Base-by-base conservation (phyloP, 2,329 filamentous ascomycete species). In the Colletotrichum spinosum region DNA sequence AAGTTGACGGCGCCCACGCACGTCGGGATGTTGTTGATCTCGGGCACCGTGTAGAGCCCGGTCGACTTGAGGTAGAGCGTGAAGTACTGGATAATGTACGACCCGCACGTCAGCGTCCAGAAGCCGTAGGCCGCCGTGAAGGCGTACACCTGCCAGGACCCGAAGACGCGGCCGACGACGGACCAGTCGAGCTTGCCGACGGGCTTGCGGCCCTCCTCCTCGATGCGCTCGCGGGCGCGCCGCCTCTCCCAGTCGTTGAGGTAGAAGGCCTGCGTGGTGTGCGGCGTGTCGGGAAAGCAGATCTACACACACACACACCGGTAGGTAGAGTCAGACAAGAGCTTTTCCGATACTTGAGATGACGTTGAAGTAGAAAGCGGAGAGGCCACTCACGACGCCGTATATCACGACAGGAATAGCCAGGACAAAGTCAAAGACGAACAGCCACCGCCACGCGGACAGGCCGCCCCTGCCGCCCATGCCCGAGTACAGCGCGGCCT, bases 161-260 rank as follows among this genome's bases (percentile, higher is more conserved):
- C 67, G 59, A 78, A 76, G 59, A 81, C 77, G 59, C 79, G 76
- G 51, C 71, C 70, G 57, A 81, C 66, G 17, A 81, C 75, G 38
- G 70, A 69, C 70, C 73, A 74, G 59, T 80, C 72, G 58, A 80
- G 71, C 67, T 77, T 77, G 1, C 77, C 76, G 2, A 71, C 67
- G 3, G 78, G 78, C 52, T 72, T 74, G 53, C 78, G 75, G 15
- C 79, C 80, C 48, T 81, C 80, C 57, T 88, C 85, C 69, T 91
- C 85, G 72, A 95, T 94, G 68, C 91, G 85, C 50, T 90, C 84
- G 12, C 85, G 81, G 67, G 92, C 15, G 15, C 15, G 15, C 15
- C 15, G 81, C 33, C 85, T 84, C 75, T 94, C 91, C 68, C 88
- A 75, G 0, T 78, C 77, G 73, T 72, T 80, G 25, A 83, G 71